Base-by-base conservation (phyloP, 805 yeast genomes). In the Candida pini region DNA sequence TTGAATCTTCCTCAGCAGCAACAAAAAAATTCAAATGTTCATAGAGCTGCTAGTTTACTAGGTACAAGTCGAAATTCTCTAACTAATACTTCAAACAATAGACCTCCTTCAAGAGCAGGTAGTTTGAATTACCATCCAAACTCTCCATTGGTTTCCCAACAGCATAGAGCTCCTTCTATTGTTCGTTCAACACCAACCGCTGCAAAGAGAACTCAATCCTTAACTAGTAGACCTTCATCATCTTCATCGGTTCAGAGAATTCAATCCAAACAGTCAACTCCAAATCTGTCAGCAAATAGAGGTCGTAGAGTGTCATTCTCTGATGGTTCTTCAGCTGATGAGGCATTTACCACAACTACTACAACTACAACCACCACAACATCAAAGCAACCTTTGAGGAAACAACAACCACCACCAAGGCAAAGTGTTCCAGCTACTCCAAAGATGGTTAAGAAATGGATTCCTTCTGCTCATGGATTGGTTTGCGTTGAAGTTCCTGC, bases 391-490 rank as follows among this genome's bases (percentile, higher is more conserved):
- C 15, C 13, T 13, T 26, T 13, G 10, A 4, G 10, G 10, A 12
- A 12, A 22, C 25, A 22, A 7, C 25, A 22, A 13, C 35, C 23
- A 12, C 27, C 29, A 12, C 28, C 36, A 21, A 21, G 18, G 9
- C 26, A 26, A 17, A 15, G 32, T 4, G 23, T 26, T 13, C 36
- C 37, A 9, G 27, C 29, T 9, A 35, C 45, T 13, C 63, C 65
- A 10, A 71, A 63, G 35, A 79, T 72, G 60, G 71, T 81, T 8
- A 80, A 78, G 44, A 79, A 75, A 43, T 82, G 81, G 59, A 68
- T 82, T 30, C 90, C 92, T 2, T 79, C 87, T 2, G 78, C 84
- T 4, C 68, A 74, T 46, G 92, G 92, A 10, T 65, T 82, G 36
- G 71, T 78, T 32, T 67, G 80, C 8, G 64, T 82, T 4, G 89